Percentiles rank a stretch among this genome's conserved stretches.
Evolutionary conservation across 2,329 filamentous ascomycete species (phyloP).

Genomic region (Pseudohalonectria lignicola): DNA sequence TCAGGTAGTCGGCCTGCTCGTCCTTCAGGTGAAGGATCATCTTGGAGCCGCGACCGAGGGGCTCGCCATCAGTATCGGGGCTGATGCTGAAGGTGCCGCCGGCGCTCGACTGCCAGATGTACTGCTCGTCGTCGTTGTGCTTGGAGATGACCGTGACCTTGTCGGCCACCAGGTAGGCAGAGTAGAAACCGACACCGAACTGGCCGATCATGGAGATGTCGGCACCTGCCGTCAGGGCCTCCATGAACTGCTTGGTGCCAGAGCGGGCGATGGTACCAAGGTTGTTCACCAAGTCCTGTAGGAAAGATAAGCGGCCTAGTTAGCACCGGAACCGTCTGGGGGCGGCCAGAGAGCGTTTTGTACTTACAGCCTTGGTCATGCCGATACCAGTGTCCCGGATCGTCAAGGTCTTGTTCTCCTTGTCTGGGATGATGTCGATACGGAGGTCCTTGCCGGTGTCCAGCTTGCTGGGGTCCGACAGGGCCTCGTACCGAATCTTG

Average conservation of each 20-base stretch:
- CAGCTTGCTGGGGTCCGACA: conserved; percentile 95
- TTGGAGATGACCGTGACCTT: conserved; percentile 92
- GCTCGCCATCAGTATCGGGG: conserved; percentile 83
- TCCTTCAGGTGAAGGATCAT: conserved; percentile 99
- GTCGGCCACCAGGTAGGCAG: conserved; percentile 98
- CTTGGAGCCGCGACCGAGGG: conserved; percentile 88
- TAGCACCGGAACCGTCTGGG: too few relatives aligned
- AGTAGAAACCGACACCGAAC: conserved; percentile 99
- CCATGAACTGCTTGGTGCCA: conserved; percentile 99
- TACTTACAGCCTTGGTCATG: conserved; percentile 98
- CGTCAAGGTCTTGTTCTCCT: conserved; percentile 94
- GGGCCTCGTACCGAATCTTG: conserved; percentile 98
- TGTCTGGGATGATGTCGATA: conserved; percentile 97
- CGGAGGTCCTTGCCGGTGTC: conserved; percentile 96
- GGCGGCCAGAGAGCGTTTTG: neutral
- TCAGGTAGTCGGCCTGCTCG: conserved; percentile 95
- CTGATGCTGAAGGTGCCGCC: conserved; percentile 94
- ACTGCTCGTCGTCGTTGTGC: conserved; percentile 99
- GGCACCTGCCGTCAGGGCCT: conserved; percentile 93
- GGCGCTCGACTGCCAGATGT: conserved; percentile 96
- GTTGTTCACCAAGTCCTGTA: conserved; percentile 96
- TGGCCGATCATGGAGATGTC: conserved; percentile 99
- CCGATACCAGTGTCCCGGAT: conserved; percentile 98
- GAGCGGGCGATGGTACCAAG: conserved; percentile 98
- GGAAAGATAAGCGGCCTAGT: conserved; percentile 15